phyloP scores from a whole-genome alignment of 1,284 basidiomycete species.

The Leccinum fallax region DNA sequence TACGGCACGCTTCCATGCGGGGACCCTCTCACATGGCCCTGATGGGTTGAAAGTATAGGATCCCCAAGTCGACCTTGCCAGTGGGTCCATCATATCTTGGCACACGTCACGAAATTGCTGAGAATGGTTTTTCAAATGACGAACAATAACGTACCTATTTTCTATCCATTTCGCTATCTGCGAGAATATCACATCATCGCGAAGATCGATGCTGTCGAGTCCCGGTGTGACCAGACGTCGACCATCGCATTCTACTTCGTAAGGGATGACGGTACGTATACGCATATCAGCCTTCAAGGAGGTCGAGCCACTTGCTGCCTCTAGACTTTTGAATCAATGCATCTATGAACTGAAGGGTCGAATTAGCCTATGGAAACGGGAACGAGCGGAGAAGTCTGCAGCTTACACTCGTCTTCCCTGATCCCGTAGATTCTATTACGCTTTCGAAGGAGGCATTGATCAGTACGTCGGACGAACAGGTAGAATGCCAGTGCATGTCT shows the following conservation, averaged over 20 bases:
- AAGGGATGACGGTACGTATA: background rate
- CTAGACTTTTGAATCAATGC: background rate
- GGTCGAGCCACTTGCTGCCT: background rate
- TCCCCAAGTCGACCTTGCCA: too few relatives aligned
- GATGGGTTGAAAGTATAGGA: too few relatives aligned
- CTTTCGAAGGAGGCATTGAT: background rate
- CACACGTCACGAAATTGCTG: background rate
- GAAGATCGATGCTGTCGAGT: background rate
- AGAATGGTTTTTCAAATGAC: background rate
- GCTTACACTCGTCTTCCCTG: constrained; percentile 16
- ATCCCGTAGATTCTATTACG: constrained; percentile 11
- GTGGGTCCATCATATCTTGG: too few relatives aligned
- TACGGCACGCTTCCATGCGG: too few relatives aligned
- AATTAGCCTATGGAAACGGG: background rate
- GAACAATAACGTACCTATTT: background rate
- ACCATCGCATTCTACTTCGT: background rate
- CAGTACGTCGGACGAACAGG: background rate
- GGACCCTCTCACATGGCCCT: too few relatives aligned
- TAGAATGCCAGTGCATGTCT: background rate
- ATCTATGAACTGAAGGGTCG: constrained; percentile 7
- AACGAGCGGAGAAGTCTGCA: background rate
- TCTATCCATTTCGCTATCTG: background rate
- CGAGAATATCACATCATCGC: constrained; percentile 1
- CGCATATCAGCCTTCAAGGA: background rate
- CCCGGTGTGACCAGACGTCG: constrained; percentile 11